These are phyloP conservation scores for Heterobasidion occidentale DNA, from an alignment of 1,284 basidiomycete species.

Conservation along the genomic window DNA sequence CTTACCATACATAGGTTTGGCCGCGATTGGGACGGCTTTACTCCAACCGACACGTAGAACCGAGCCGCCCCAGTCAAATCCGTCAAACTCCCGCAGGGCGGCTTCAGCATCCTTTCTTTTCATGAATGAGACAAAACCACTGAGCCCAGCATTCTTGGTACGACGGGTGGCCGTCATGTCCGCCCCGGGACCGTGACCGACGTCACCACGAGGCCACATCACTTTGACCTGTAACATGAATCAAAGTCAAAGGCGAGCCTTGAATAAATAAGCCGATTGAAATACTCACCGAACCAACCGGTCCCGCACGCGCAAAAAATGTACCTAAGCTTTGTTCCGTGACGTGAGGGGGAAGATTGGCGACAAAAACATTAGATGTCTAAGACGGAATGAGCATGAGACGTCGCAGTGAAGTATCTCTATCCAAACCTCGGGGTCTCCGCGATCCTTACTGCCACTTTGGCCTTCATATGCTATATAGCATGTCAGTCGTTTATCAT, in stretches of 20 bases:
- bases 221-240: constrained; percentile 70
- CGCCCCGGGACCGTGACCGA: constrained; percentile 54
- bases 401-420: constrained; percentile 18
- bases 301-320: constrained; percentile 74
- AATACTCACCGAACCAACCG: constrained; percentile 22
- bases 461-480: constrained; percentile 73
- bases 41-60: constrained; percentile 90
- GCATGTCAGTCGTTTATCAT: not conserved
- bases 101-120: constrained; percentile 83
- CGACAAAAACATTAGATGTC: constrained; percentile 94
- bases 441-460: constrained; percentile 82
- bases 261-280: not conserved
- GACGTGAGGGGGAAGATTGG: constrained; percentile 80
- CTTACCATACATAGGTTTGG: constrained; percentile 76
- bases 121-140: constrained; percentile 97
- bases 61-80: constrained; percentile 86
- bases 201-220: constrained; percentile 86
- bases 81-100: constrained; percentile 83
- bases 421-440: constrained; percentile 65
- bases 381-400: constrained; percentile 20
- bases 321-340: constrained; percentile 79
- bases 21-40: constrained; percentile 84
- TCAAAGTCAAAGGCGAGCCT: constrained; percentile 1
- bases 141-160: constrained; percentile 65
- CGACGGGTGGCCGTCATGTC: constrained; percentile 68